Evolutionary conservation across 192 early-diverging fungal species (phyloP).

Genomic region (Entomortierella beljakovae): DNA sequence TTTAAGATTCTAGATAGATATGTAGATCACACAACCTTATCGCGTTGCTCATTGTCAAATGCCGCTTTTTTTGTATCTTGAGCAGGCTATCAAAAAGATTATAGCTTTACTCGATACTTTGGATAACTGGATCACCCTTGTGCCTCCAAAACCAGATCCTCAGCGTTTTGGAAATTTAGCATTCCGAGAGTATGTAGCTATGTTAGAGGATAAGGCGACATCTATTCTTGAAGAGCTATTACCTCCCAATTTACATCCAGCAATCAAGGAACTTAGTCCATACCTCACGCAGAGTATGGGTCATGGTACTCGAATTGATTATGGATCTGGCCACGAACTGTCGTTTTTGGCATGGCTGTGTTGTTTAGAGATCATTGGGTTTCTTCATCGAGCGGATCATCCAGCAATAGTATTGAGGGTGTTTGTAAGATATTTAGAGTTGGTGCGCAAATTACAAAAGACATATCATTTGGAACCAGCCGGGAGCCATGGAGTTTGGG

Average conservation of each 20-base stretch:
- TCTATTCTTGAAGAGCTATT: constrained; percentile 49
- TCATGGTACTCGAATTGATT: constrained; percentile 92
- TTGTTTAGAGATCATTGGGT: constrained; percentile 79
- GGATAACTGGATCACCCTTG: constrained; percentile 76
- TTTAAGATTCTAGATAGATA: too few relatives aligned
- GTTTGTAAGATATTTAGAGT: constrained; percentile 83
- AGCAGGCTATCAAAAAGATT: constrained; percentile 59
- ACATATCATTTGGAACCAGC: constrained; percentile 94
- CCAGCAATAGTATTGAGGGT: constrained; percentile 77
- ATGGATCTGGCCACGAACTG: constrained; percentile 97
- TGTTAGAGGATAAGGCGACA: constrained; percentile 36
- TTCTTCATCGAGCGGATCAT: constrained; percentile 72
- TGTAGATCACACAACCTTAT: too few relatives aligned
- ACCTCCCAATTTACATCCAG: constrained; percentile 53
- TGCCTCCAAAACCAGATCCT: constrained; percentile 77
- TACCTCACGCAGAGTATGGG: constrained; percentile 88
- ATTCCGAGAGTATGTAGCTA: constrained; percentile 81
- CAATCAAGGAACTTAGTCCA: constrained; percentile 74
- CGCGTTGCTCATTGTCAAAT: too few relatives aligned
- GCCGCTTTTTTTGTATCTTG: constrained; percentile 2
- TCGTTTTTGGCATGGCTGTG: constrained; percentile 88
- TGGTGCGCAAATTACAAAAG: constrained; percentile 84
- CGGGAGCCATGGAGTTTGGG: constrained; percentile 97
- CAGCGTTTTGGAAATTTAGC: constrained; percentile 94
- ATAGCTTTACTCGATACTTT: constrained; percentile 74